A percentile compares a stretch with the other conserved stretches of the same genome.
Conservation (phyloP, 306 rosid genomes). For the Pyrus communis region DNA sequence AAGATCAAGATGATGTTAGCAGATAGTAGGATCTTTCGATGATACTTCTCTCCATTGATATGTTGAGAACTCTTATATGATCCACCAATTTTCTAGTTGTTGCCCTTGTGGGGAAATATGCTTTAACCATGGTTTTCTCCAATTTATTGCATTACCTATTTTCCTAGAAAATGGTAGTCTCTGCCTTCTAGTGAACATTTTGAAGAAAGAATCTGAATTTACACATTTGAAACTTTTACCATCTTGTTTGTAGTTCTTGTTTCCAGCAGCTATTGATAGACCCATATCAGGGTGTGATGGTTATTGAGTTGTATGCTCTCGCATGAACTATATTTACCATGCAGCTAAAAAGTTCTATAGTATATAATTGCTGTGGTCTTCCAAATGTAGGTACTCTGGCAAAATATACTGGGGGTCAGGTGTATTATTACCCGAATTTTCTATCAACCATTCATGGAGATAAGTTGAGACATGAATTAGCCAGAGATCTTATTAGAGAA, state of each 20-base stretch:
- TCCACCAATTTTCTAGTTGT: background rate
- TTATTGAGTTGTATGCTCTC: background rate
- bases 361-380: background rate
- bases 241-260: background rate
- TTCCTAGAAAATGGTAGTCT: background rate
- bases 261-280: background rate
- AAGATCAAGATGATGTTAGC: background rate
- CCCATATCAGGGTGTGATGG: background rate
- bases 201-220: background rate
- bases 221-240: background rate
- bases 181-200: background rate
- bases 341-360: background rate
- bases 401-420: conserved; percentile 96
- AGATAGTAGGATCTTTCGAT: background rate
- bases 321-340: background rate
- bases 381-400: conserved; percentile 79
- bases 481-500: conserved; percentile 93
- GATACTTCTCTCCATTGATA: background rate
- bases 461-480: conserved; percentile 81
- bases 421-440: conserved; percentile 75
- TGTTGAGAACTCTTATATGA: background rate
- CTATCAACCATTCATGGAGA: conserved; percentile 79
- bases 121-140: background rate
- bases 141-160: background rate
- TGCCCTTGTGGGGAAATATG: background rate